A percentile compares a stretch with the other conserved stretches of the same genome.
Evolutionary conservation across 2,329 filamentous ascomycete genomes (phyloP).

Genomic region (Fusarium udum): DNA sequence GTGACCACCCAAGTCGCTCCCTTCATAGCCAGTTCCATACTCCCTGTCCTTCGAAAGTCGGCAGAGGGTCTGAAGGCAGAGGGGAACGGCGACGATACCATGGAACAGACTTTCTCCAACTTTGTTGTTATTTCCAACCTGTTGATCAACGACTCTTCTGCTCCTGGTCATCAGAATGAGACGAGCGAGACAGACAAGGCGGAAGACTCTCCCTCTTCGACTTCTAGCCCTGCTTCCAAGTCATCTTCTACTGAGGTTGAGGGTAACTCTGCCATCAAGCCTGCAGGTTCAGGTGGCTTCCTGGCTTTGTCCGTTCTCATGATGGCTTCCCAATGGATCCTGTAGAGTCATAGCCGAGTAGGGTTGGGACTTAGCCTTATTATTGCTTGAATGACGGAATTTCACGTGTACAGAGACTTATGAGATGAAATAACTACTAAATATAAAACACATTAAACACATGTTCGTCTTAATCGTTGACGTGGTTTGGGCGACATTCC

Average conservation of each 20-base stretch:
- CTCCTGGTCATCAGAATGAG: neutral
- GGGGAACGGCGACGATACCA: neutral
- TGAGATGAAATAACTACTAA: neutral
- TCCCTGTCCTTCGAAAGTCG: slow-evolving; percentile 64
- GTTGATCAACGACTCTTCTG: neutral
- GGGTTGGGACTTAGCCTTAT: neutral
- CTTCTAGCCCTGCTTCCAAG: neutral
- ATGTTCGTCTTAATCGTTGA: too few relatives aligned
- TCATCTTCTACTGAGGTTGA: neutral
- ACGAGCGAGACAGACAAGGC: neutral
- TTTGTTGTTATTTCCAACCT: slow-evolving; percentile 9
- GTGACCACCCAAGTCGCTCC: slow-evolving; percentile 69
- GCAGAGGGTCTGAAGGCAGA: slow-evolving; percentile 37
- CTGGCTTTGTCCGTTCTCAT: neutral
- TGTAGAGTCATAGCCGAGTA: neutral
- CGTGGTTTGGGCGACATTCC: neutral
- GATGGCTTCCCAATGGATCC: neutral
- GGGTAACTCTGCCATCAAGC: neutral
- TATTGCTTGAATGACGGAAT: neutral
- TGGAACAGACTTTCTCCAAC: slow-evolving; percentile 12
- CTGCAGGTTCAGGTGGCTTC: neutral
- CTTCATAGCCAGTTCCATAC: slow-evolving; percentile 62
- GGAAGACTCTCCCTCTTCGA: neutral
- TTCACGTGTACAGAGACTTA: neutral
- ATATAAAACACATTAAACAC: neutral